phyloP scores from a whole-genome alignment of 1,284 basidiomycete species.

The Sporisorium scitamineum region DNA sequence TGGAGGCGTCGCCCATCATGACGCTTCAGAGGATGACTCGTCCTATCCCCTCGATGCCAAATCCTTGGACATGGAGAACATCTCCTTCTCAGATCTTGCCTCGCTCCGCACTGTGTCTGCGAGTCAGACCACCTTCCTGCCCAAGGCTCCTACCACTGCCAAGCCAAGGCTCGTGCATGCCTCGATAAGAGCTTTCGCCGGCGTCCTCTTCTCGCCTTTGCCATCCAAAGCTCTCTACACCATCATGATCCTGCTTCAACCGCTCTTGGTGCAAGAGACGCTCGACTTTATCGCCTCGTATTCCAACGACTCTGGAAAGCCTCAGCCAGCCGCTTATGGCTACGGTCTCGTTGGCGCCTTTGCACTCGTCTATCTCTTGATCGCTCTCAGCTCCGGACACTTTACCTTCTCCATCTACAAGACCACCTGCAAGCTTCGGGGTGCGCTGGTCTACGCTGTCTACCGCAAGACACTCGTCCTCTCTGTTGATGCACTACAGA shows the following conservation, averaged over 20 bases:
- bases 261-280: conserved; percentile 48
- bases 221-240: conserved; percentile 33
- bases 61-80: not conserved
- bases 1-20: not conserved
- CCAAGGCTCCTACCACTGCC: not conserved
- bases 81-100: conserved; percentile 3
- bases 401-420: conserved; percentile 31
- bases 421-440: conserved; percentile 38
- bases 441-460: conserved; percentile 47
- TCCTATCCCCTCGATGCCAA: conserved; percentile 5
- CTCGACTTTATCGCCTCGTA: conserved; percentile 46
- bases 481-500: conserved; percentile 37
- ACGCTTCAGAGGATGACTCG: not conserved
- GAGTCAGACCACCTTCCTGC: not conserved
- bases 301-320: not conserved
- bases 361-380: conserved; percentile 44
- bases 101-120: not conserved
- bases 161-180: conserved; percentile 6
- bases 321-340: conserved; percentile 40
- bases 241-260: conserved; percentile 35
- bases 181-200: conserved; percentile 20
- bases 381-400: conserved; percentile 33
- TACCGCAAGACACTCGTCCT: conserved; percentile 51
- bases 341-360: conserved; percentile 55
- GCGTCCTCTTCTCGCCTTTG: conserved; percentile 33